Base-by-base conservation (phyloP, 2,329 filamentous ascomycete genomes). In the Paraphaeosphaeria sporulosa region DNA sequence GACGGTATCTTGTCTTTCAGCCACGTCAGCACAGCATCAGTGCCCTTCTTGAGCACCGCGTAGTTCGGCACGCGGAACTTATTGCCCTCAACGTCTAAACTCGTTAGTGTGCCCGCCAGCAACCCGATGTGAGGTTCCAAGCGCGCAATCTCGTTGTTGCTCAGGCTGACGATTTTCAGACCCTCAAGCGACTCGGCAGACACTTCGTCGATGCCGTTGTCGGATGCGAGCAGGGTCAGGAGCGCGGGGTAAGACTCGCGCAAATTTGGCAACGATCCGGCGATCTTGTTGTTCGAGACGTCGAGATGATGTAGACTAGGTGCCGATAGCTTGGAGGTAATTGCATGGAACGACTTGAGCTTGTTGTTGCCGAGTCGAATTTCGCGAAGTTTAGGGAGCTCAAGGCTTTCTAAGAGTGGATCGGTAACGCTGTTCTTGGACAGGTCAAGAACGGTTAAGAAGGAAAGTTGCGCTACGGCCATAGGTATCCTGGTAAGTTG, bases 31-130 rank as follows among this genome's bases (percentile, higher is more conserved):
- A 93, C 89, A 2, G 92, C 90, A 69, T 96, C 93, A 0, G 94
- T 97, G 0, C 94, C 94, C 63, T 93, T 91, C 61, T 94, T 91
- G 50, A 98, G 80, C 7, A 97, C 86, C 64, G 90, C 91, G 81
- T 90, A 94, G 58, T 91, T 87, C 0, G 94, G 94, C 34, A 97
- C 93, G 34, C 92, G 85, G 79, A 98, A 98, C 34, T 89, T 85
- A 75, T 98, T 98, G 0, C 93, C 93, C 30, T 86, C 87, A 4
- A 97, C 90, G 50, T 96, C 90, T 10, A 97, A 81, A 56, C 83
- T 86, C 77, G 83, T 90, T 81, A 79, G 87, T 64, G 69, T 82
- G 1, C 89, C 89, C 25, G 89, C 89, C 0, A 96, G 82, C 13
- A 96, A 81, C 0, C 94, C 94, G 12, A 98, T 84, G 8, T 89